These are phyloP conservation scores for Metschnikowia chrysomelidarum DNA, from an alignment of 805 yeast genomes.

Conservation along the genomic window DNA sequence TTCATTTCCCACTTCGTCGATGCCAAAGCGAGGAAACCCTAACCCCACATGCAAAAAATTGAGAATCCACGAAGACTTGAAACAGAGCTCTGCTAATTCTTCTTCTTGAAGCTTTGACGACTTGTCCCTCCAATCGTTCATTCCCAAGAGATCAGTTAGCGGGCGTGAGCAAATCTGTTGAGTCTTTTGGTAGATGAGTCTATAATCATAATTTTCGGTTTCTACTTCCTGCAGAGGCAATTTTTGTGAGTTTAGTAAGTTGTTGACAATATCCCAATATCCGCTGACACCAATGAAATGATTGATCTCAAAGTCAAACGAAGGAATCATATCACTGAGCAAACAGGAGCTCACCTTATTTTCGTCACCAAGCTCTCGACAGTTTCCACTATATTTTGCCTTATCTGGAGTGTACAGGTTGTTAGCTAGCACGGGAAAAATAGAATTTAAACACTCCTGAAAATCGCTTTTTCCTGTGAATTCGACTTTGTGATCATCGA, in stretches of 20 bases:
- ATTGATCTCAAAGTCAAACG: conserved; percentile 54
- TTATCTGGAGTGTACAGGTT: conserved; percentile 26
- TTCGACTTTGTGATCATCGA: conserved; percentile 29
- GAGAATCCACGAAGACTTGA: conserved; percentile 58
- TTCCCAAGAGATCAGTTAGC: conserved; percentile 33
- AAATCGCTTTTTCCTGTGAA: conserved; percentile 56
- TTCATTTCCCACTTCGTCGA: conserved; percentile 29
- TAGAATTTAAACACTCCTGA: conserved; percentile 43
- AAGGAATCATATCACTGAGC: conserved; percentile 51
- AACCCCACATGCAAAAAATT: conserved; percentile 58
- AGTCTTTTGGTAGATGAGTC: conserved; percentile 43
- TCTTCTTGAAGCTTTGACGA: conserved; percentile 35
- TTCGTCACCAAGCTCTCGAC: conserved; percentile 31
- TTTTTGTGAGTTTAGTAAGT: conserved; percentile 32
- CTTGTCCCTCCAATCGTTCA: conserved; percentile 29
- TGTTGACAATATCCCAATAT: conserved; percentile 61
- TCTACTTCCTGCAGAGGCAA: conserved; percentile 21
- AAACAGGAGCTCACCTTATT: conserved; percentile 46
- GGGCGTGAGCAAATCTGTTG: conserved; percentile 46
- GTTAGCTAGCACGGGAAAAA: conserved; percentile 46
- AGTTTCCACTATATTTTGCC: conserved; percentile 22
- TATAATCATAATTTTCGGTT: conserved; percentile 42
- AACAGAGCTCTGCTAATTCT: conserved; percentile 55
- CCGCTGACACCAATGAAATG: conserved; percentile 67
- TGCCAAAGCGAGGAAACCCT: conserved; percentile 54